Percentiles rank a stretch among this genome's conserved stretches.
phyloP scores from a whole-genome alignment of 805 yeast species.

The Starmerella riodocensis region DNA sequence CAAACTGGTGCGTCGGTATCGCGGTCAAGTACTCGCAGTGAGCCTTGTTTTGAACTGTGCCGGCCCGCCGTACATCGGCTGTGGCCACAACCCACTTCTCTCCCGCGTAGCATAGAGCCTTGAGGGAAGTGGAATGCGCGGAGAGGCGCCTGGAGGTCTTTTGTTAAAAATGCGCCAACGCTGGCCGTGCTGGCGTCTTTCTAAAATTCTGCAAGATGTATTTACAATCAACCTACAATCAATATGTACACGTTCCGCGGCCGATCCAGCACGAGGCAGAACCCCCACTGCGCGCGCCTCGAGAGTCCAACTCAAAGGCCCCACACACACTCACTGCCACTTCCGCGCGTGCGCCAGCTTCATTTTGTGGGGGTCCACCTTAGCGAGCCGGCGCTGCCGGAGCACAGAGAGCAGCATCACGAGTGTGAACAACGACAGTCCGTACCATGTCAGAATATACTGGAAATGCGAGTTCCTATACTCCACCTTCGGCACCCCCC shows the following conservation, averaged over 20 bases:
- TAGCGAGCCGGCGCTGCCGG: conserved; percentile 28
- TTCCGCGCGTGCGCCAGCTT: conserved; percentile 24
- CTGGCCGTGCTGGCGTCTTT: not conserved
- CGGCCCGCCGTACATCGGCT: too few relatives aligned
- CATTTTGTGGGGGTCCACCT: conserved; percentile 13
- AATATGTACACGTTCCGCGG: too few relatives aligned
- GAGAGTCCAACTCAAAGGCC: too few relatives aligned
- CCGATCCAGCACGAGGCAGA: too few relatives aligned
- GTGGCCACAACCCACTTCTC: not conserved
- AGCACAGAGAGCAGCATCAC: conserved; percentile 47
- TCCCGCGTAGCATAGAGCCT: not conserved
- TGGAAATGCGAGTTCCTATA: conserved; percentile 82
- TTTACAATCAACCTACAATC: too few relatives aligned
- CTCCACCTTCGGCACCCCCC: conserved; percentile 65
- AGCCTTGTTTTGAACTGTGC: too few relatives aligned
- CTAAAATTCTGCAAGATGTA: not conserved
- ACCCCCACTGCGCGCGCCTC: too few relatives aligned
- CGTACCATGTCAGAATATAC: conserved; percentile 91
- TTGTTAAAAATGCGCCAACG: not conserved
- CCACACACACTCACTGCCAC: too few relatives aligned
- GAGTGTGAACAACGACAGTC: conserved; percentile 60
- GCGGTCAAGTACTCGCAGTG: conserved; percentile 43
- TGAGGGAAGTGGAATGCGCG: not conserved
- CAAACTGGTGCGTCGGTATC: conserved; percentile 60
- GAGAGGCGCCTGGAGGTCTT: too few relatives aligned